A percentile compares a stretch with the other conserved stretches of the same genome.
Conservation (phyloP, 768 basidiomycete genomes). For the Leccinum pellstonianum region DNA sequence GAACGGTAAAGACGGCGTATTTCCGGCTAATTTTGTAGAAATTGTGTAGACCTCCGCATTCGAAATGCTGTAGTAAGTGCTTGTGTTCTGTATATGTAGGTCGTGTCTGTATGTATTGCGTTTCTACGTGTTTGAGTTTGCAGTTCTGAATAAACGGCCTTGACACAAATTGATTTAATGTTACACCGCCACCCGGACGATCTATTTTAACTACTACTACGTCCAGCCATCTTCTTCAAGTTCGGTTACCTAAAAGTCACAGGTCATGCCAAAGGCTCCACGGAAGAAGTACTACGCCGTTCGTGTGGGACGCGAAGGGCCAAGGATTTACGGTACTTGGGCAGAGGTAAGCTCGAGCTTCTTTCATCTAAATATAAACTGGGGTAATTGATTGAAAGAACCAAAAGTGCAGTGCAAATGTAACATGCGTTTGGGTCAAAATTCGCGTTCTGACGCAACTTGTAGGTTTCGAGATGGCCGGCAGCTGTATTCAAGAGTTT, state of each 20-base stretch:
- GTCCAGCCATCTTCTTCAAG: neutral
- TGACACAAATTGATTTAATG: neutral
- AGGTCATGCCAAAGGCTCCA: slow-evolving; percentile 29
- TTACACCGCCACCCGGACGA: neutral
- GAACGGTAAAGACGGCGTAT: slow-evolving; percentile 58
- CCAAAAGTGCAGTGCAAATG: slow-evolving; percentile 48
- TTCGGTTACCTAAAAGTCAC: neutral
- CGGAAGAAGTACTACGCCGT: slow-evolving; percentile 61
- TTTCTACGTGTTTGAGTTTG: neutral
- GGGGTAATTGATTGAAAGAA: neutral
- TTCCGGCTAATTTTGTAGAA: slow-evolving; percentile 86
- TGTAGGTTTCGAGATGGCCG: slow-evolving; percentile 54
- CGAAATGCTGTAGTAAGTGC: neutral
- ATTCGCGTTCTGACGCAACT: neutral
- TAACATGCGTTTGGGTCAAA: slow-evolving; percentile 14
- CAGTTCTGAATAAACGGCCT: no score
- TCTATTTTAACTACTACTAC: neutral
- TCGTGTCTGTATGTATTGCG: slow-evolving; percentile 5
- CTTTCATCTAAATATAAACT: neutral
- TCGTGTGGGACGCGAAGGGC: slow-evolving; percentile 52
- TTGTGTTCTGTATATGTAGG: neutral
- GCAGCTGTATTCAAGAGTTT: slow-evolving; percentile 56
- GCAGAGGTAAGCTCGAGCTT: slow-evolving; percentile 45
- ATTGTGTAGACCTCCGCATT: slow-evolving; percentile 36
- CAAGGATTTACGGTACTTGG: slow-evolving; percentile 59